These are phyloP conservation scores for Metrosideros polymorpha DNA, from an alignment of 441 rosid species.

Conservation along the genomic window DNA sequence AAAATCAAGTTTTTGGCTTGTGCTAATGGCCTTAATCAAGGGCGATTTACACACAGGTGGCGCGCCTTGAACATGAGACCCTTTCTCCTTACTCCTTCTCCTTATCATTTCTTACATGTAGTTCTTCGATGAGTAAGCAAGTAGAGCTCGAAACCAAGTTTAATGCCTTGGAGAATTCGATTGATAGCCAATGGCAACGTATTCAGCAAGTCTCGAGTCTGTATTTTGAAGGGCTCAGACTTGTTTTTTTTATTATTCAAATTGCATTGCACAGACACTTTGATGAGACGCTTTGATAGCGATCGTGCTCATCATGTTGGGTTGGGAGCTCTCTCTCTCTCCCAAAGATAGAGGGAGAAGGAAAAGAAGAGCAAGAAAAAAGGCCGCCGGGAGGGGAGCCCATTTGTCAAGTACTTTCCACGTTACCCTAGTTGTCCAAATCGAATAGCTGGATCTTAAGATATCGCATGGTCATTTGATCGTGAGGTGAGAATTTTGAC, in stretches of 20 bases:
- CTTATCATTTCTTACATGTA: neutral
- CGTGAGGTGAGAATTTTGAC: too few relatives aligned
- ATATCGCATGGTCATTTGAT: too few relatives aligned
- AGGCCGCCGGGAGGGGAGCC: too few relatives aligned
- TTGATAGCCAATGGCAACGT: accelerated
- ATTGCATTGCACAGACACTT: accelerated
- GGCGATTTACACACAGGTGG: neutral
- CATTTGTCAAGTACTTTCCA: too few relatives aligned
- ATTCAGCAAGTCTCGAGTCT: neutral
- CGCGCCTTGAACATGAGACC: neutral
- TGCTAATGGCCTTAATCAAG: neutral
- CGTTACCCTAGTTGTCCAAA: too few relatives aligned
- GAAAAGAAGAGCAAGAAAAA: too few relatives aligned
- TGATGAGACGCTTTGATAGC: neutral
- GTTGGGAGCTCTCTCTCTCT: neutral
- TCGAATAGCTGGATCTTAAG: too few relatives aligned
- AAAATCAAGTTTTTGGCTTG: neutral
- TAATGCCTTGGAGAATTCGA: neutral
- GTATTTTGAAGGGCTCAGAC: accelerated
- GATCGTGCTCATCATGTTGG: neutral
- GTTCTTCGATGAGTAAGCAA: neutral
- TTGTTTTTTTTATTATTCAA: neutral
- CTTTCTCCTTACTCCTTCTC: neutral
- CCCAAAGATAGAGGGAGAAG: too few relatives aligned
- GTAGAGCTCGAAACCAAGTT: neutral